Evolutionary conservation across 257 asterid species (phyloP).

Genomic region (Salvia rosmarinus): DNA sequence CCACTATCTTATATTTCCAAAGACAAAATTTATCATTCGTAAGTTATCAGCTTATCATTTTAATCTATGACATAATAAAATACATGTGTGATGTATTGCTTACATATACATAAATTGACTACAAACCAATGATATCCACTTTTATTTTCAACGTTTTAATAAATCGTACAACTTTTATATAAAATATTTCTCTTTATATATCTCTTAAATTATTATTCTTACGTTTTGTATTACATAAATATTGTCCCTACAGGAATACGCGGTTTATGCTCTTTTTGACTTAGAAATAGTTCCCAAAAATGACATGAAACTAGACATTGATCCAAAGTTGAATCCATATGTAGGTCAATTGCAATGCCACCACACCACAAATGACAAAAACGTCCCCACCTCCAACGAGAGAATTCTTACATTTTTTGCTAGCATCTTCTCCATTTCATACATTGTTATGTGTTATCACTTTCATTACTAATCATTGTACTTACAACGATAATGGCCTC

Average conservation of each 20-base stretch:
- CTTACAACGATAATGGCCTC: constrained; percentile 38
- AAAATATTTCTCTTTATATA: not conserved
- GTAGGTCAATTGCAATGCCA: constrained; percentile 34
- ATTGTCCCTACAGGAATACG: constrained; percentile 21
- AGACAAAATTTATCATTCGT: not conserved
- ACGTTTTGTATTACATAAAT: not conserved
- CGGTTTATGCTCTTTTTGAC: constrained; percentile 29
- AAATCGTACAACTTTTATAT: not conserved
- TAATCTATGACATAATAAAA: not conserved
- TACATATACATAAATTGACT: constrained; percentile 20
- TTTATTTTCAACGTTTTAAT: not conserved
- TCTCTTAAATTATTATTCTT: not conserved
- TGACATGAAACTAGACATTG: not conserved
- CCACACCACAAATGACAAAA: constrained; percentile 29
- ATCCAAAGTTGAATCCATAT: constrained; percentile 27
- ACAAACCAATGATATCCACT: not conserved
- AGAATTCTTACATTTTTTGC: too few relatives aligned
- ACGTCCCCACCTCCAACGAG: constrained; percentile 9
- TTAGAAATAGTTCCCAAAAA: constrained; percentile 25
- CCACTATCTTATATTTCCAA: too few relatives aligned
- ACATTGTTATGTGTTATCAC: constrained; percentile 34
- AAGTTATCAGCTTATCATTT: not conserved
- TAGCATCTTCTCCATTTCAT: constrained; percentile 39
- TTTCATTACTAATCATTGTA: constrained; percentile 32
- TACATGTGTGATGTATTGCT: constrained; percentile 36